Evolutionary conservation across 805 yeast genomes (phyloP), one percentile per base, ranked within the genome.

Genomic region (Kazachstania viticola): DNA sequence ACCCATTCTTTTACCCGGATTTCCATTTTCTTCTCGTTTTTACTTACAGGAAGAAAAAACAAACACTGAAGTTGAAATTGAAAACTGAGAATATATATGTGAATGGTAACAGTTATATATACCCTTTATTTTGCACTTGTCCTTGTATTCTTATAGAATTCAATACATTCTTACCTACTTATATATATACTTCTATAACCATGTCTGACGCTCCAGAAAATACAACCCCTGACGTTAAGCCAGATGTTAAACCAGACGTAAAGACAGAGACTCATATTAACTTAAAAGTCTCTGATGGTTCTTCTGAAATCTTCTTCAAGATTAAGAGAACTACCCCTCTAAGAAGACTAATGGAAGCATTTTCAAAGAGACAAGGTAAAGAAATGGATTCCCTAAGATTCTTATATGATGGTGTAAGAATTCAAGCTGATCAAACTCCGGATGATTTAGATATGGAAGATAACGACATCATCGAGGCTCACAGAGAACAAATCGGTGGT

Each of bases 361-460:
- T 88, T 58, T 93, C 97, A 58, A 87, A 87, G 63, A 81, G 98
- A 67, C 95, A 88, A 54, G 97, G 97, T 27, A 88, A 88, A 58
- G 75, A 79, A 42, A 62, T 79, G 52, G 74, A 71, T 45, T 73
- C 88, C 31, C 65, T 91, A 56, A 75, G 97, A 58, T 91, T 91
- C 58, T 66, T 91, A 51, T 78, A 78, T 54, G 99, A 91, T 44
- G 99, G 99, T 41, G 80, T 84, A 45, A 75, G 97, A 53, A 76
- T 91, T 38, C 68, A 71, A 41, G 80, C 87, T 8, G 87, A 79
- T 37, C 84, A 82, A 48, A 91, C 98, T 4, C 97, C 99, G 5
- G 94, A 81, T 25, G 82, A 75, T 41, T 69, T 91, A 49, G 97
- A 84, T 31, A 75, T 91, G 73, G 94, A 82, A 60, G 95, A 91